Conservation (phyloP, 2,329 filamentous ascomycete genomes). For the Colletotrichum caudatum region DNA sequence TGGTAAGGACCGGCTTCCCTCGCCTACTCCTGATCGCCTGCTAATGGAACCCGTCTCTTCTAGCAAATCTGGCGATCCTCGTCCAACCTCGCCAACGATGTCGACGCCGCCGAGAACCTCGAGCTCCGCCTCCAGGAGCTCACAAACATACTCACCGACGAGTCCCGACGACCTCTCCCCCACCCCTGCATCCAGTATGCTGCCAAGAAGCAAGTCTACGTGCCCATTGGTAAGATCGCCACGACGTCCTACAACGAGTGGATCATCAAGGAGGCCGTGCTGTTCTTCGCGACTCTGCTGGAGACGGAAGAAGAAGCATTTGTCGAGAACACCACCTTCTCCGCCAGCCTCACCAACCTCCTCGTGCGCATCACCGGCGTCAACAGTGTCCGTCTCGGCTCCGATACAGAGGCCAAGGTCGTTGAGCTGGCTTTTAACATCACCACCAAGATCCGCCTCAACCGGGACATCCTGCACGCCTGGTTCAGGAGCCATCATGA, state of each 20-base stretch:
- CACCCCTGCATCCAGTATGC: slow-evolving; percentile 94
- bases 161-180: slow-evolving; percentile 86
- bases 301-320: slow-evolving; percentile 98
- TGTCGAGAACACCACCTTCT: slow-evolving; percentile 87
- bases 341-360: slow-evolving; percentile 87
- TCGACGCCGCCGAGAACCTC: slow-evolving; percentile 72
- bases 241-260: slow-evolving; percentile 85
- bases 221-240: slow-evolving; percentile 89
- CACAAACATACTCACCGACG: slow-evolving; percentile 83
- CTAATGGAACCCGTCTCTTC: background rate
- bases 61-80: slow-evolving; percentile 68
- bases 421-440: slow-evolving; percentile 96
- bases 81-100: slow-evolving; percentile 69
- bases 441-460: slow-evolving; percentile 92
- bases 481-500: slow-evolving; percentile 82
- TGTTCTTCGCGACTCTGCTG: slow-evolving; percentile 90
- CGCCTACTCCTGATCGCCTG: background rate
- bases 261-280: slow-evolving; percentile 85
- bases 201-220: slow-evolving; percentile 87
- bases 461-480: slow-evolving; percentile 85
- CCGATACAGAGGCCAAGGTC: slow-evolving; percentile 87
- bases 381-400: slow-evolving; percentile 78
- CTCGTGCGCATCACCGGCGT: slow-evolving; percentile 82
- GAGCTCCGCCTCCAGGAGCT: slow-evolving; percentile 73
- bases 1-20: slow-evolving; percentile 60